phyloP scores from a whole-genome alignment of 2,329 filamentous ascomycete species.

The Grosmannia penicillata region DNA sequence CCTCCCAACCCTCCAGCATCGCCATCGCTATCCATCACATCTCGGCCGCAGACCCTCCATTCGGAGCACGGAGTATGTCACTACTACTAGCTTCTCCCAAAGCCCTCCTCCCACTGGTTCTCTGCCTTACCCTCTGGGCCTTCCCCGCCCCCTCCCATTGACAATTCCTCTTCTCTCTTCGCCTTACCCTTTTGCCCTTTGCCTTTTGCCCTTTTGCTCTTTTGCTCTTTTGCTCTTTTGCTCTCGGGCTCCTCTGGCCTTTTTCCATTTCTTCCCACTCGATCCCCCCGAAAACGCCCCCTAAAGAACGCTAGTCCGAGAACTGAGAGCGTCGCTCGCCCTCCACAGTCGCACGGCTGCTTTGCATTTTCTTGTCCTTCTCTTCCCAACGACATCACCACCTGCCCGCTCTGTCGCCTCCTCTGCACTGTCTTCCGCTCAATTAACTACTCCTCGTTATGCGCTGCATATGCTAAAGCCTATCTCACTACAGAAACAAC shows the following conservation, averaged over 20 bases:
- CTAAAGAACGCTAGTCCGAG: too few relatives aligned
- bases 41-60: conserved; percentile 2
- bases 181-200: neutral
- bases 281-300: too few relatives aligned
- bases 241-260: too few relatives aligned
- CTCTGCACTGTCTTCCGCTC: neutral
- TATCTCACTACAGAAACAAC: too few relatives aligned
- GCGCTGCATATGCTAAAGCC: conserved; percentile 1
- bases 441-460: neutral
- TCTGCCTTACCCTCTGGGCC: neutral
- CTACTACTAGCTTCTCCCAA: neutral
- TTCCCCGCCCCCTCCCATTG: conserved; percentile 9
- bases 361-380: neutral
- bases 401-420: neutral
- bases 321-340: too few relatives aligned
- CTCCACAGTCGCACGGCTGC: neutral
- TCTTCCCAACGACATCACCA: neutral
- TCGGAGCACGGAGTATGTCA: neutral
- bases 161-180: conserved; percentile 5
- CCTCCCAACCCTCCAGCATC: neutral
- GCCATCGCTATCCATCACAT: neutral
- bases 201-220: conserved; percentile 2
- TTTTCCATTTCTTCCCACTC: neutral
- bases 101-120: neutral
- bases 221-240: neutral